Conservation (phyloP, 2,329 filamentous ascomycete genomes). For the Hypoxylon sp. region DNA sequence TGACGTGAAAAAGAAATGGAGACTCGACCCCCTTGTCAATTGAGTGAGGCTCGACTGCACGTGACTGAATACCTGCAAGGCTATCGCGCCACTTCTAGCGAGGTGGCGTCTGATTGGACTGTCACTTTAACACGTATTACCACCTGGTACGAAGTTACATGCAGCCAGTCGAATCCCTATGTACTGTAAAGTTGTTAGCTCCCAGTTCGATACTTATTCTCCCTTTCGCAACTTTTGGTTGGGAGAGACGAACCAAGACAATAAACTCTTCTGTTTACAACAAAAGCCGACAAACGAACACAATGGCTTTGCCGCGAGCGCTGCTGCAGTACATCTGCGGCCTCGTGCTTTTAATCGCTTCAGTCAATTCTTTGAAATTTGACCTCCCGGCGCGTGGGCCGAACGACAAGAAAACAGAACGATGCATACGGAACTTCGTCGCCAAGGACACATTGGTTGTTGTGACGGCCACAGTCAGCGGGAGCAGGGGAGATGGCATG, state of each 20-base stretch:
- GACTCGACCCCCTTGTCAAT: slow-evolving; percentile 12
- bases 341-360: slow-evolving; percentile 69
- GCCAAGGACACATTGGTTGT: slow-evolving; percentile 93
- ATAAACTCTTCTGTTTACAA: slow-evolving; percentile 14
- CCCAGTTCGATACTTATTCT: slow-evolving; percentile 19
- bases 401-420: slow-evolving; percentile 75
- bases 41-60: slow-evolving; percentile 29
- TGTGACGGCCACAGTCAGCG: slow-evolving; percentile 89
- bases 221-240: slow-evolving; percentile 28
- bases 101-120: slow-evolving; percentile 28
- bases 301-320: slow-evolving; percentile 66
- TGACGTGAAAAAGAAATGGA: slow-evolving; percentile 31
- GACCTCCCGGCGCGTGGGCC: slow-evolving; percentile 80
- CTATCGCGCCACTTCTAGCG: slow-evolving; percentile 9
- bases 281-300: slow-evolving; percentile 29
- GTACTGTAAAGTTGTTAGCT: slow-evolving; percentile 24
- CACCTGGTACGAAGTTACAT: slow-evolving; percentile 36
- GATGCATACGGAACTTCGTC: slow-evolving; percentile 98
- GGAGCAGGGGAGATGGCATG: slow-evolving; percentile 92
- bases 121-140: slow-evolving; percentile 47
- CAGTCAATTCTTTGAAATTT: slow-evolving; percentile 86
- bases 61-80: slow-evolving; percentile 41
- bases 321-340: slow-evolving; percentile 72
- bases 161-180: slow-evolving; percentile 6
- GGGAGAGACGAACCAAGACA: slow-evolving; percentile 20